Conservation (phyloP, 2,329 filamentous ascomycete species). For the Capronia coronata region DNA sequence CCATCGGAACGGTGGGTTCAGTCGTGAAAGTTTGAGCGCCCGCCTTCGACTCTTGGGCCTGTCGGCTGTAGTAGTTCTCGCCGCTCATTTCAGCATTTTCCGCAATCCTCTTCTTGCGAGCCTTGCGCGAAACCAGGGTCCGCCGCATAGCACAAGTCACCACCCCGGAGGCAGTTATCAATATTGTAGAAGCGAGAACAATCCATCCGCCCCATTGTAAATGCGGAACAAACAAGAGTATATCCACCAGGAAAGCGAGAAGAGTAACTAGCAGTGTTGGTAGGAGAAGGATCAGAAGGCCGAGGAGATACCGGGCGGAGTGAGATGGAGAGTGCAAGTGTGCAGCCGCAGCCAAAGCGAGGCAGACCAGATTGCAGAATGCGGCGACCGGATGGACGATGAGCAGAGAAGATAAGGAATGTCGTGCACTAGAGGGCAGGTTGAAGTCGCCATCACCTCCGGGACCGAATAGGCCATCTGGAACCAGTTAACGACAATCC, state of each 20-base stretch:
- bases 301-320: conserved; percentile 79
- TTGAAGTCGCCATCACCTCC: conserved; percentile 49
- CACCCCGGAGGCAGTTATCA: conserved; percentile 73
- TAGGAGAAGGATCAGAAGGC: conserved; percentile 77
- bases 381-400: conserved; percentile 90
- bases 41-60: conserved; percentile 34
- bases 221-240: conserved; percentile 89
- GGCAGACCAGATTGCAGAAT: conserved; percentile 75
- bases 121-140: conserved; percentile 83
- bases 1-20: conserved; percentile 53
- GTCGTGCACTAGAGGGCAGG: conserved; percentile 58
- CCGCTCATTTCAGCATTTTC: conserved; percentile 98
- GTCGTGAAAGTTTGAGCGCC: conserved; percentile 42
- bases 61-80: conserved; percentile 75
- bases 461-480: conserved; percentile 46
- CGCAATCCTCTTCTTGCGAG: conserved; percentile 82
- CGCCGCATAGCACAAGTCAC: conserved; percentile 93
- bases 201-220: conserved; percentile 91
- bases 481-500: conserved; percentile 13
- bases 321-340: conserved; percentile 86
- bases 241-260: conserved; percentile 85
- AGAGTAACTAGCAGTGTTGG: conserved; percentile 77
- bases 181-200: conserved; percentile 78
- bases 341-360: conserved; percentile 69
- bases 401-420: conserved; percentile 75